Percentiles rank a stretch among this genome's conserved stretches.
Evolutionary conservation across 139 green algal species (phyloP).

Genomic region (Closterium sp.): DNA sequence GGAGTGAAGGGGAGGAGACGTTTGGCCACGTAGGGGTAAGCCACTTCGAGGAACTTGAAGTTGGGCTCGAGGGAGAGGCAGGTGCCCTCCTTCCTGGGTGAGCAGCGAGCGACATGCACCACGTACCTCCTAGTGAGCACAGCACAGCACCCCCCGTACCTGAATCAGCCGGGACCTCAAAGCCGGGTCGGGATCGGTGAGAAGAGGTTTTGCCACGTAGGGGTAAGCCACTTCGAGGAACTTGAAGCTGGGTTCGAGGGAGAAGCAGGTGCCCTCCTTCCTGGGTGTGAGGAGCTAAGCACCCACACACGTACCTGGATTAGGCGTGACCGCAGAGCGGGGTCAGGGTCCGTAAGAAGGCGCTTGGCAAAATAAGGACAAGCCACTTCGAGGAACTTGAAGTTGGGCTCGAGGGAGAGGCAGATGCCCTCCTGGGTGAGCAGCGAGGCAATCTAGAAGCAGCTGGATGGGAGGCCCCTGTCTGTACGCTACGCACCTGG

Average conservation of each 20-base stretch:
- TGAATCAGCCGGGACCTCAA: background rate
- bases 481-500: slow-evolving; percentile 66
- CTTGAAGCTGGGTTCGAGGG: slow-evolving; percentile 90
- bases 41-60: slow-evolving; percentile 89
- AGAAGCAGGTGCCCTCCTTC: slow-evolving; percentile 99
- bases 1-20: no score
- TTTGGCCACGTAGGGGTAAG: slow-evolving; percentile 83
- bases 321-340: slow-evolving; percentile 83
- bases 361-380: slow-evolving; percentile 85
- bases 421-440: slow-evolving; percentile 96
- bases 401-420: slow-evolving; percentile 90
- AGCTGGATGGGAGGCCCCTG: no score
- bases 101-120: slow-evolving; percentile 77
- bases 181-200: no score
- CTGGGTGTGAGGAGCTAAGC: no score
- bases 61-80: slow-evolving; percentile 93
- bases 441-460: slow-evolving; percentile 66
- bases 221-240: slow-evolving; percentile 79
- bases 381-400: slow-evolving; percentile 86
- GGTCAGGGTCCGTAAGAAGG: slow-evolving; percentile 95
- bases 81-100: slow-evolving; percentile 96
- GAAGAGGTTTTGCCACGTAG: slow-evolving; percentile 85
- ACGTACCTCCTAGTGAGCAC: no score
- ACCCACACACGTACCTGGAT: slow-evolving; percentile 81
- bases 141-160: background rate